phyloP scores from a whole-genome alignment of 2,329 filamentous ascomycete genomes.

The Botryotinia calthae region DNA sequence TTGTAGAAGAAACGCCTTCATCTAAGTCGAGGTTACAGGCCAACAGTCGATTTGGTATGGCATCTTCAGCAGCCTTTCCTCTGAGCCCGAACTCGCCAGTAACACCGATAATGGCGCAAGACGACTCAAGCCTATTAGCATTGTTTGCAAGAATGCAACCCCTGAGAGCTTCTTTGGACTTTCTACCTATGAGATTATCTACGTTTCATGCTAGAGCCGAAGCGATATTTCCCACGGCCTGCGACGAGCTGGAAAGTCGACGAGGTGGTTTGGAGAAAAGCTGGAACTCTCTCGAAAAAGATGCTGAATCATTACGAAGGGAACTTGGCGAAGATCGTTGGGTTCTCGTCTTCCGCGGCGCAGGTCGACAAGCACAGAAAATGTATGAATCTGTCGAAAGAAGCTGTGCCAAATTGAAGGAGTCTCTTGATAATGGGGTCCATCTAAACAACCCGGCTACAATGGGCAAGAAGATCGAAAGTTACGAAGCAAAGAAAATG shows the following conservation, averaged over 20 bases:
- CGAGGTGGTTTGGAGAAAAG: conserved; percentile 73
- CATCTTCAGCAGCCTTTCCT: conserved; percentile 55
- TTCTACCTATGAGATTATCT: conserved; percentile 89
- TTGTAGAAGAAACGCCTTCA: conserved; percentile 80
- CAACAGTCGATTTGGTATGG: conserved; percentile 67
- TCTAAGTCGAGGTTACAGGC: conserved; percentile 50
- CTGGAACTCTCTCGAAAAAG: conserved; percentile 84
- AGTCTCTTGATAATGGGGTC: conserved; percentile 71
- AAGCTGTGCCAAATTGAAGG: conserved; percentile 77
- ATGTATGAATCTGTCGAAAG: conserved; percentile 95
- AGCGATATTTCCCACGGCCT: conserved; percentile 81
- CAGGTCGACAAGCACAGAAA: conserved; percentile 86
- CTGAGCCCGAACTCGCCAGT: conserved; percentile 60
- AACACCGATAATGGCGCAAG: conserved; percentile 59
- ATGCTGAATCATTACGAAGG: conserved; percentile 83
- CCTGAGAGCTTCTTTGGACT: conserved; percentile 86
- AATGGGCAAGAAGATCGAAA: conserved; percentile 82
- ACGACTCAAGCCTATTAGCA: conserved; percentile 84
- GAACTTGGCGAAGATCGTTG: conserved; percentile 94
- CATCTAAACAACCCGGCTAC: conserved; percentile 69
- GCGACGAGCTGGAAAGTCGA: conserved; percentile 79
- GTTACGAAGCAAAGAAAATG: conserved; percentile 89
- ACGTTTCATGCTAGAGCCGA: conserved; percentile 80
- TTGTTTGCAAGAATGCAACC: conserved; percentile 96
- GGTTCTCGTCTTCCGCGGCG: conserved; percentile 93